Percentiles rank a stretch among this genome's conserved stretches.
phyloP scores from a whole-genome alignment of 345 rosid species.

The Eucalyptus fibrosa region DNA sequence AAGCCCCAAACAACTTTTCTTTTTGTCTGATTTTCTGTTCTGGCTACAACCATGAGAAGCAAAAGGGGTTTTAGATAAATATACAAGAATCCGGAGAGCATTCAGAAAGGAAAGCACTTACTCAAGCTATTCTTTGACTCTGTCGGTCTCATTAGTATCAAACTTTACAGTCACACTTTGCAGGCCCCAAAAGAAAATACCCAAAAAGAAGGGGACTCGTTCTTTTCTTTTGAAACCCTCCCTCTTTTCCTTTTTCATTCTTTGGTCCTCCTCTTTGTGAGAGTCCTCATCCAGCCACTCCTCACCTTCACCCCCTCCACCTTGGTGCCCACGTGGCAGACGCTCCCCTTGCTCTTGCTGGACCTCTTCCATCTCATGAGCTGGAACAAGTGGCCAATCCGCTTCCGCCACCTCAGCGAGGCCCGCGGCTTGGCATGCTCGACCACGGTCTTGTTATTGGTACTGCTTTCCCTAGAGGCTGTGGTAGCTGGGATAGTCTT shows the following conservation, averaged over 20 bases:
- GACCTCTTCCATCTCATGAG: slow-evolving; percentile 71
- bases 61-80: not conserved
- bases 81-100: not conserved
- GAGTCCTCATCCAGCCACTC: slow-evolving; percentile 77
- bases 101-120: not conserved
- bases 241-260: not conserved
- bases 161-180: not conserved
- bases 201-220: not conserved
- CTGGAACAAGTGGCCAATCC: slow-evolving; percentile 77
- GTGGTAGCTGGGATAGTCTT: not conserved
- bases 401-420: slow-evolving; percentile 80
- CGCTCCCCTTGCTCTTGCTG: slow-evolving; percentile 35
- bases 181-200: not conserved
- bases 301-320: slow-evolving; percentile 68
- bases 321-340: slow-evolving; percentile 61
- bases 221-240: not conserved
- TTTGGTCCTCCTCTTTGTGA: slow-evolving; percentile 63
- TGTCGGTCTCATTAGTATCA: not conserved
- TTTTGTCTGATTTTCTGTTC: not conserved
- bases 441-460: slow-evolving; percentile 34
- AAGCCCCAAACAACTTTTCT: not conserved
- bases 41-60: not conserved
- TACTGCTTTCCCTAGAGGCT: not conserved
- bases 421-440: slow-evolving; percentile 50
- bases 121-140: not conserved